Evolutionary conservation across 768 basidiomycete genomes (phyloP).

Genomic region (Trametes villosa): DNA sequence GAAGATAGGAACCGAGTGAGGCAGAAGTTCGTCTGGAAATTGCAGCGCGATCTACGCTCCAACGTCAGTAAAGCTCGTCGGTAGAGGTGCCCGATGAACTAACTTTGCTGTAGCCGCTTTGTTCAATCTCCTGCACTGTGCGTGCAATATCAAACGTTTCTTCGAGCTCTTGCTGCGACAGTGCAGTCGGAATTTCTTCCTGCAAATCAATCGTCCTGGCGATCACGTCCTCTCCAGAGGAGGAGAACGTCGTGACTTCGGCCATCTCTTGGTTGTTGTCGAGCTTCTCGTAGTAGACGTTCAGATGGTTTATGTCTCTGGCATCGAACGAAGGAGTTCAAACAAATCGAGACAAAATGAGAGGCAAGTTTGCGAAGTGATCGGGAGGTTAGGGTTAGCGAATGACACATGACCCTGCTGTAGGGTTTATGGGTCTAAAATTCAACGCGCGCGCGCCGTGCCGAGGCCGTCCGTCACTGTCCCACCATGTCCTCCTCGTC

Average conservation of each 20-base stretch:
- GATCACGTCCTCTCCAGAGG: conserved; percentile 69
- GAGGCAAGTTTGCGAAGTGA: not conserved
- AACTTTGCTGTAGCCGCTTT: conserved; percentile 73
- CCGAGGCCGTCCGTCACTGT: conserved; percentile 22
- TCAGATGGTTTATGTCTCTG: too few species aligned
- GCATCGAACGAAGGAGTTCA: not conserved
- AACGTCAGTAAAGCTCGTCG: not conserved
- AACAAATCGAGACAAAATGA: not conserved
- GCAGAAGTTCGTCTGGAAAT: conserved; percentile 92
- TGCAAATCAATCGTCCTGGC: conserved; percentile 53
- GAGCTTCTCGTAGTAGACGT: not conserved
- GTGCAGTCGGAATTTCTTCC: conserved; percentile 32
- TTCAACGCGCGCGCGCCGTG: conserved; percentile 11
- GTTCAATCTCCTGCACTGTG: conserved; percentile 62
- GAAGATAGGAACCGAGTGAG: conserved; percentile 85
- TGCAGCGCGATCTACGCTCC: conserved; percentile 78
- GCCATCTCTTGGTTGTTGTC: conserved; percentile 20
- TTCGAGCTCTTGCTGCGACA: conserved; percentile 49
- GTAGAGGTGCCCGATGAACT: conserved; percentile 24
- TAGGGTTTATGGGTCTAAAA: conserved; percentile 19
- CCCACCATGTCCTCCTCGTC: conserved; percentile 37
- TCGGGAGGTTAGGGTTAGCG: not conserved
- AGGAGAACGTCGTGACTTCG: conserved; percentile 46
- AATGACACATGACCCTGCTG: conserved; percentile 11
- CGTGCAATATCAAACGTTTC: conserved; percentile 77